Evolutionary conservation across 1,284 basidiomycete species (phyloP).

Genomic region (Ustilago sp.): DNA sequence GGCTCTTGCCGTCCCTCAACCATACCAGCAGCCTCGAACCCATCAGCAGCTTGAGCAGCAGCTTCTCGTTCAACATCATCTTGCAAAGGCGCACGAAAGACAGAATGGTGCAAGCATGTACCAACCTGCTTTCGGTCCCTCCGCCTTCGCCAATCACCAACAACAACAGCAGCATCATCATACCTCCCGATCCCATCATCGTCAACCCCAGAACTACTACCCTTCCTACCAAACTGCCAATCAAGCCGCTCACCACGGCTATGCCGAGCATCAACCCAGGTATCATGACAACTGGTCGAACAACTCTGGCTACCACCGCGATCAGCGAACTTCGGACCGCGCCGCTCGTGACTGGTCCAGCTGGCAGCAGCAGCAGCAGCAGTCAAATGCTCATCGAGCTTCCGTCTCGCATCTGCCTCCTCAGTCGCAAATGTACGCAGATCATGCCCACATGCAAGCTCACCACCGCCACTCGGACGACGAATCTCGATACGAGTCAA

Average conservation of each 20-base stretch:
- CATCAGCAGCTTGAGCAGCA: constrained; percentile 58
- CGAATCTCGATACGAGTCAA: constrained; percentile 7
- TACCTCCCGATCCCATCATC: constrained; percentile 22
- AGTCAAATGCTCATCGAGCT: constrained; percentile 21
- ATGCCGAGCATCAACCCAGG: constrained; percentile 15
- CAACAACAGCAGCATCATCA: constrained; percentile 20
- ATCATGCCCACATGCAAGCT: constrained; percentile 12
- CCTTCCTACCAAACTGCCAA: constrained; percentile 13
- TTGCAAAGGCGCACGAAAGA: constrained; percentile 49
- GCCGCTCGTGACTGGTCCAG: constrained; percentile 21
- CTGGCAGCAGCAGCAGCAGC: constrained; percentile 14
- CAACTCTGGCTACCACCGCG: constrained; percentile 17
- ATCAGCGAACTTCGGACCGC: constrained; percentile 13
- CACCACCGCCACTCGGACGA: constrained; percentile 30
- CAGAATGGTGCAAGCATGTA: constrained; percentile 17
- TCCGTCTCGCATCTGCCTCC: constrained; percentile 23
- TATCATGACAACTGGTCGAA: constrained; percentile 29
- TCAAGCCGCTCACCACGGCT: constrained; percentile 8
- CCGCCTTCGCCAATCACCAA: constrained; percentile 2
- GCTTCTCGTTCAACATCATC: constrained; percentile 53
- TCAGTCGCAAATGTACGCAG: constrained; percentile 14
- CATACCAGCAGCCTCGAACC: constrained; percentile 39
- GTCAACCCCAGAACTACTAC: constrained; percentile 13
- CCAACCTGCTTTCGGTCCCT: constrained; percentile 18
- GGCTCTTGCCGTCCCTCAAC: constrained; percentile 19